Evolutionary conservation across 169 alveolate genomes (phyloP).

Genomic region (Cytauxzoon felis): DNA sequence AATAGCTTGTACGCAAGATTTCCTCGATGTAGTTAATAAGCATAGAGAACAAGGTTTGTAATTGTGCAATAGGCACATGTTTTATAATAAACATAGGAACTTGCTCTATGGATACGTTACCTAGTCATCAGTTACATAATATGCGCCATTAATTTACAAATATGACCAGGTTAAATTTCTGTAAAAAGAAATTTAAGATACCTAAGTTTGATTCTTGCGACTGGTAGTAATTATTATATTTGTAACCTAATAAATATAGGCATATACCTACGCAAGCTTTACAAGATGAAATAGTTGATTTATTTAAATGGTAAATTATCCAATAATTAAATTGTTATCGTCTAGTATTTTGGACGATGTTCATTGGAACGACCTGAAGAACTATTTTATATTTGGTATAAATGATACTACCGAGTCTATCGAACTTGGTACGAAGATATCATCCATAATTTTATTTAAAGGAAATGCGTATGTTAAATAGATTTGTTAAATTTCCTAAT

Average conservation of each 20-base stretch:
- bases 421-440: constrained; percentile 12
- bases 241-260: not conserved
- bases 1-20: constrained; percentile 74
- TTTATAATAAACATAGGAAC: constrained; percentile 11
- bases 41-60: constrained; percentile 49
- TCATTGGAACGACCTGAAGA: not conserved
- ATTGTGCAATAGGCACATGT: not conserved
- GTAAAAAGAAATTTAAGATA: not conserved
- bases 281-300: not conserved
- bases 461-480: constrained; percentile 23
- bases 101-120: constrained; percentile 18
- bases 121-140: constrained; percentile 43
- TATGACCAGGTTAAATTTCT: not conserved
- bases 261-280: not conserved
- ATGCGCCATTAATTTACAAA: constrained; percentile 31
- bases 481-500: not conserved
- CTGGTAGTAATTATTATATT: not conserved
- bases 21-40: constrained; percentile 57
- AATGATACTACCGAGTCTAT: constrained; percentile 26
- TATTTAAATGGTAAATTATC: not conserved
- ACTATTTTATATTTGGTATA: constrained; percentile 22
- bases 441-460: constrained; percentile 22
- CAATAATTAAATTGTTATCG: not conserved
- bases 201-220: not conserved
- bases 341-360: not conserved